Percentiles rank a stretch among this genome's conserved stretches.
Evolutionary conservation across 116 monocot genomes (phyloP).

Genomic region (Thalassia testudinum): DNA sequence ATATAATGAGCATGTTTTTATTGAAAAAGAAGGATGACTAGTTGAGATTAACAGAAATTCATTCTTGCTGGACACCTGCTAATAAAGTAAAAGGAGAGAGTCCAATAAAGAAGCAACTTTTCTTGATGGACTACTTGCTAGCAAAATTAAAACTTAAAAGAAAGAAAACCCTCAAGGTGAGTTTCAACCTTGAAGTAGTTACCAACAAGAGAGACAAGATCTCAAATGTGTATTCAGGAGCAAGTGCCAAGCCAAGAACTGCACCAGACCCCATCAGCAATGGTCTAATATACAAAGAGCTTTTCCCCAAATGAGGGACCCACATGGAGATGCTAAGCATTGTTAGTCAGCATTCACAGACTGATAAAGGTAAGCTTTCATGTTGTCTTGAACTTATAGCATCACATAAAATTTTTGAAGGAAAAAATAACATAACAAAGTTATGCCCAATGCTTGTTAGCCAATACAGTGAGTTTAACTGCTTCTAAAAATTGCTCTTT

Average conservation of each 20-base stretch:
- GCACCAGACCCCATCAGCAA: constrained; percentile 71
- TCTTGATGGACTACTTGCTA: neutral
- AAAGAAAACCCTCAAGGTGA: no score
- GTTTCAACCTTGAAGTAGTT: constrained; percentile 87
- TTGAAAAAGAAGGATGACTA: no score
- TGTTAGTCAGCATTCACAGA: no score
- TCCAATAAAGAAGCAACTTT: no score
- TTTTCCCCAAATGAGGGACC: constrained; percentile 82
- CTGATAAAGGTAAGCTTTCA: no score
- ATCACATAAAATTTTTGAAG: no score
- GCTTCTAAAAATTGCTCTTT: constrained; percentile 85
- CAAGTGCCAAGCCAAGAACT: constrained; percentile 74
- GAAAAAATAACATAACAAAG: neutral
- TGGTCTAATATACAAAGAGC: constrained; percentile 79
- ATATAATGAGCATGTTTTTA: no score
- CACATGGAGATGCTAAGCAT: constrained; percentile 5
- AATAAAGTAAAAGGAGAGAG: no score
- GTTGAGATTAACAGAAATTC: no score
- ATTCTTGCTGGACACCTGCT: no score
- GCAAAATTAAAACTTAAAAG: neutral
- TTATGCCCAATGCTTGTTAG: constrained; percentile 74
- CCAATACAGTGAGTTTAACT: constrained; percentile 63
- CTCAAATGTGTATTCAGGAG: constrained; percentile 81
- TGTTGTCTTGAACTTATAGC: neutral
- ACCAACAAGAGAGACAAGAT: constrained; percentile 82